Conservation (phyloP, 208 protist species). For the Leishmania guyanensis region DNA sequence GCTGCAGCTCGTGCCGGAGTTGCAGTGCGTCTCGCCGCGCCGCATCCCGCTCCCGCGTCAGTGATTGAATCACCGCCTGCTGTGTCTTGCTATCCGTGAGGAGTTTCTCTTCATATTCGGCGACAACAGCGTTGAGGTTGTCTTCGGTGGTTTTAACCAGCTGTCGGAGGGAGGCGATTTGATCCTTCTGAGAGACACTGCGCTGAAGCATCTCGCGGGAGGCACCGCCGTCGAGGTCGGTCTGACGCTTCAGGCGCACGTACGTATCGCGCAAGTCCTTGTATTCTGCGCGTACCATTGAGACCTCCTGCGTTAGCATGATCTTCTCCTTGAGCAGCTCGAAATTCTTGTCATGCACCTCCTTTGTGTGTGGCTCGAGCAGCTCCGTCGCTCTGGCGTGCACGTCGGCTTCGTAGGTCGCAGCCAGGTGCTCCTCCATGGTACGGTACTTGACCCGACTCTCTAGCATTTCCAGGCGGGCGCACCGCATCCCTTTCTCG, state of each 20-base stretch:
- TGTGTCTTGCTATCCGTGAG: conserved; percentile 34
- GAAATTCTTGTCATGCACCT: conserved; percentile 74
- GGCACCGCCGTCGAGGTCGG: conserved; percentile 39
- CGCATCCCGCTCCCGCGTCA: conserved; percentile 65
- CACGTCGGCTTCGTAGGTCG: conserved; percentile 59
- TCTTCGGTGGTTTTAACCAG: conserved; percentile 67
- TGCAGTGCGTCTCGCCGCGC: conserved; percentile 48
- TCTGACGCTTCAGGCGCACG: conserved; percentile 41
- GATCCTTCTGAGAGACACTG: conserved; percentile 53
- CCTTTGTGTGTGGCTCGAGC: conserved; percentile 60
- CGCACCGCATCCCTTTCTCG: conserved; percentile 25
- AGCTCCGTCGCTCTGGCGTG: conserved; percentile 57
- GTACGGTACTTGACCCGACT: conserved; percentile 68
- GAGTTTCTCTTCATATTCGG: conserved; percentile 63
- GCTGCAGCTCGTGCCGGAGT: conserved; percentile 58
- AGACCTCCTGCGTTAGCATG: conserved; percentile 58
- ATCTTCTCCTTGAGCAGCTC: conserved; percentile 73
- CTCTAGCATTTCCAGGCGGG: conserved; percentile 73
- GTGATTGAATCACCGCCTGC: conserved; percentile 25
- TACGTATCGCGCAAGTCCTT: conserved; percentile 49
- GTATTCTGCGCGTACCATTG: conserved; percentile 12
- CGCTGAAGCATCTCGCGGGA: conserved; percentile 51
- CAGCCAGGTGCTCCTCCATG: conserved; percentile 51
- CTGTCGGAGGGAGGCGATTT: conserved; percentile 49
- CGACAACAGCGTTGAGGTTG: conserved; percentile 47